Evolutionary conservation across 306 rosid genomes (phyloP).

Genomic region (Spatholobus suberectus): DNA sequence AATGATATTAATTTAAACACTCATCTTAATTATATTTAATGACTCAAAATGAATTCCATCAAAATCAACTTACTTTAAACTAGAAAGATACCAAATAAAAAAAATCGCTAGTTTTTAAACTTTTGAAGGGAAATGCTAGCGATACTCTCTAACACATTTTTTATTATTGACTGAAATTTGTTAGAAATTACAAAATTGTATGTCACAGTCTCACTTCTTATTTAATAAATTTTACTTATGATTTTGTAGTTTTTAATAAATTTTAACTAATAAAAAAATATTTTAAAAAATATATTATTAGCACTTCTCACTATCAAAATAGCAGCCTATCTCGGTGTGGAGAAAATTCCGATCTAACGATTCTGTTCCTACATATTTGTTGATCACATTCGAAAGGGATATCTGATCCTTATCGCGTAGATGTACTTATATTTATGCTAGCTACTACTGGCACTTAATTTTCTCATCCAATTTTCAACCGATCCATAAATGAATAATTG

Average conservation of each 20-base stretch:
- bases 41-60: neutral
- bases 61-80: neutral
- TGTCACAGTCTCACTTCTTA: too few relatives aligned
- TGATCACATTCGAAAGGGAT: neutral
- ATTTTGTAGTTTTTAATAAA: too few relatives aligned
- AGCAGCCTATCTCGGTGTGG: slow-evolving; percentile 12
- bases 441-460: neutral
- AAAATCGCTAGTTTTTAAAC: too few relatives aligned
- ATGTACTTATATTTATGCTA: neutral
- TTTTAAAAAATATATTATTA: too few relatives aligned
- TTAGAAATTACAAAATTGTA: too few relatives aligned
- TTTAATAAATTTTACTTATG: too few relatives aligned
- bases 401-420: slow-evolving; percentile 1
- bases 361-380: neutral
- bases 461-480: neutral
- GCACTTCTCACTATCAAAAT: slow-evolving; percentile 39
- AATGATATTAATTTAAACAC: neutral
- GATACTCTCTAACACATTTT: too few relatives aligned
- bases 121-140: too few relatives aligned
- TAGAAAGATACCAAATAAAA: neutral
- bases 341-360: neutral
- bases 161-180: too few relatives aligned
- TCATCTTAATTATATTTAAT: neutral
- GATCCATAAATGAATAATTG: neutral
- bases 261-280: too few relatives aligned